Base-by-base conservation (phyloP, 2,329 filamentous ascomycete genomes). In the Botryotinia calthae region DNA sequence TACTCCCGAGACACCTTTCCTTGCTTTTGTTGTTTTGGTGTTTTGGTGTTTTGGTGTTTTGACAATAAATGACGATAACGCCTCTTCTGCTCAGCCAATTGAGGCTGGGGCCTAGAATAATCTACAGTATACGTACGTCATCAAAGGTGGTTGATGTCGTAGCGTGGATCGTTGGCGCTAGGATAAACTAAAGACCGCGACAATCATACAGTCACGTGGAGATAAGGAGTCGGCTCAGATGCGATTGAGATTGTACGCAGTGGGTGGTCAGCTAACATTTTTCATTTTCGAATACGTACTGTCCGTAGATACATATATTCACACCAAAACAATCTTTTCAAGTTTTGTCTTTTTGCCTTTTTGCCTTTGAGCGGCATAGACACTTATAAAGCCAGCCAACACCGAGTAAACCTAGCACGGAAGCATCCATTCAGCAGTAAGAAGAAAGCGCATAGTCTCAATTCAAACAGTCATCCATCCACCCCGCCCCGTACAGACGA, bases 21-120 rank as follows among this genome's bases (percentile, higher is more conserved):
- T 67, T 67, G 64, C 64, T 67, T 67, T 67, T 22, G n/a, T 54
- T 37, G 64, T 28, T 40, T 61, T 40, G 16, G 58, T 56, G 28
- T 14, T 56, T 48, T 48, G 42, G n/a, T 37, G 64, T 28, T 40
- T 61, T 40, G 16, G 58, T 56, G 28, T 14, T 56, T 48, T 48
- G 42, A 34, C 20, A 46, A 25, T 34, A 16, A 46, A 34, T 56
- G n/a, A n/a, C 51, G n/a, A 18, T 31, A 56, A 54, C 34, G 64
- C 46, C 64, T 25, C 31, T 12, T 40, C 46, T 56, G 14, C 37
- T 63, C 37, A n/a, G 44, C 28, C 14, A 54, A 54, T 25, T 42
- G 46, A 54, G 37, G 64, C 64, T 67, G 37, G 46, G 46, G 46
- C 25, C 46, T 67, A 42, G 64, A 16, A 22, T 8, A 8, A 51